Evolutionary conservation across 352 stramenopile genomes (phyloP), one percentile per base, ranked within the genome.

Genomic region (Phytophthora cajani): DNA sequence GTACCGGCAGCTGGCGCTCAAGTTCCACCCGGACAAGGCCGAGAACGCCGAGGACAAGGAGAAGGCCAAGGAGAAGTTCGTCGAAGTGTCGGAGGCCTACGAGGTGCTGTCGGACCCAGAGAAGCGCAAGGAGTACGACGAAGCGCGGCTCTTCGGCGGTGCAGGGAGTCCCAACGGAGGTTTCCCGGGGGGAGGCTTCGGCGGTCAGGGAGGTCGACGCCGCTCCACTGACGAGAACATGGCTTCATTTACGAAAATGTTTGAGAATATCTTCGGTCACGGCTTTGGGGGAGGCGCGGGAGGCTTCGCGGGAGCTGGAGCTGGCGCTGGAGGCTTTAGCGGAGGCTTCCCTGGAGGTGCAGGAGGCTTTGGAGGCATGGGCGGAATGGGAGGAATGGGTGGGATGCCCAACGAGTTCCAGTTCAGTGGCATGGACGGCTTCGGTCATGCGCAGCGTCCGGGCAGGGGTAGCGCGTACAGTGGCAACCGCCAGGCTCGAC

Each of bases 41-140:
- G 85, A 92, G 30, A 93, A 96, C 60, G 80, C 82, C 6, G 77
- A 89, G 38, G 89, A 95, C 51, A 90, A 97, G 55, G 90, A 97
- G 42, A 47, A 67, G 11, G 90, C 93, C n/a, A 93, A 95, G 54
- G 79, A 95, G 58, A 96, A 95, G 71, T 98, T 98, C 68, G 92
- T 98, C 23, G 85, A 97, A 56, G 91, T 98, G 38, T 96, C 82
- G 19, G 89, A 97, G 62, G 94, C 94, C 2, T 98, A 98, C 70
- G 91, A 97, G 64, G 91, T 98, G 64, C 87, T 98, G 19, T 96
- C 89, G 17, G 94, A 98, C 59, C 74, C 89, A 49, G 74, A 96
- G 16, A 95, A 97, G 76, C 82, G 92, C 44, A 78, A 94, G 8
- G 89, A 96, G 40, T 98, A 98, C 74, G 94, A 98, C 68, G 78